A percentile compares a stretch with the other conserved stretches of the same genome.
These are phyloP conservation scores for Trichophaea hybrida DNA, from an alignment of 2,329 filamentous ascomycete genomes.

Conservation along the genomic window DNA sequence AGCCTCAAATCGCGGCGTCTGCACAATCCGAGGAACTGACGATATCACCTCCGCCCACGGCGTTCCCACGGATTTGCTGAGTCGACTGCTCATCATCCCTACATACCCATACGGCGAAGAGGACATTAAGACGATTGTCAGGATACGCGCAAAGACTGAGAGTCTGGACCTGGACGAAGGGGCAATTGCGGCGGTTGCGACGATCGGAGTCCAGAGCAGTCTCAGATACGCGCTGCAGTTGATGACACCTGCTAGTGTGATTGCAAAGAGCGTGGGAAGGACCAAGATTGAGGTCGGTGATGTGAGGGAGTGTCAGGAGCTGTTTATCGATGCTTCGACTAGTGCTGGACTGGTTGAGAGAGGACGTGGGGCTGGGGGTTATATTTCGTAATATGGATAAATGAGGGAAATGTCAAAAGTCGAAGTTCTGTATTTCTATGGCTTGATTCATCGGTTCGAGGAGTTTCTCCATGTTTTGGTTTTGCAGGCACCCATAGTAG, in stretches of 20 bases:
- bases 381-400: neutral
- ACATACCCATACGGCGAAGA: slow-evolving; percentile 76
- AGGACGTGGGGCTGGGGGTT: neutral
- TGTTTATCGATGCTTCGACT: slow-evolving; percentile 69
- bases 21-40: slow-evolving; percentile 75
- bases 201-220: slow-evolving; percentile 77
- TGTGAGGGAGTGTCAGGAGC: slow-evolving; percentile 65
- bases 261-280: slow-evolving; percentile 64
- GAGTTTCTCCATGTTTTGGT: no score
- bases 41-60: slow-evolving; percentile 73
- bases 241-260: slow-evolving; percentile 59
- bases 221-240: slow-evolving; percentile 87
- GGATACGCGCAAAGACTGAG: slow-evolving; percentile 69
- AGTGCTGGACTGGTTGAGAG: slow-evolving; percentile 51
- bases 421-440: no score
- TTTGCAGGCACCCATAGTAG: no score
- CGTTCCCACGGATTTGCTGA: slow-evolving; percentile 83
- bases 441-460: no score
- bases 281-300: slow-evolving; percentile 63
- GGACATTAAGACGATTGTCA: slow-evolving; percentile 86
- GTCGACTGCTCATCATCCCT: slow-evolving; percentile 87
- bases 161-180: slow-evolving; percentile 62
- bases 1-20: slow-evolving; percentile 89
- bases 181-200: slow-evolving; percentile 73
- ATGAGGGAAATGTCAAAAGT: no score